Evolutionary conservation across 2,329 filamentous ascomycete genomes (phyloP).

Genomic region (Meredithiella fracta): DNA sequence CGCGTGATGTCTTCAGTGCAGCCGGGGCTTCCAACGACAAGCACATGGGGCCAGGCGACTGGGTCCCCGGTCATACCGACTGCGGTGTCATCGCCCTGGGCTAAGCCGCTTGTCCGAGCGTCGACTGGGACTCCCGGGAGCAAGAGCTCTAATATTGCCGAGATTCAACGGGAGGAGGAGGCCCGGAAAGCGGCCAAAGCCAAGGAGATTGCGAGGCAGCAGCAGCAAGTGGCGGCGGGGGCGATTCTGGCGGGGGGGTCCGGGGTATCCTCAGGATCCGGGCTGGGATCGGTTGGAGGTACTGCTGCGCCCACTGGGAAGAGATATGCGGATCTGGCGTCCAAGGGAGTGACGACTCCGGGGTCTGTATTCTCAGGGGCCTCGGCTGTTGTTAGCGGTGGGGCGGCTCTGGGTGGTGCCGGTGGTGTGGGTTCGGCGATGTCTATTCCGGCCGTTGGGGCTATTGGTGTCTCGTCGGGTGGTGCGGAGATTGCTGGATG

Average conservation of each 20-base stretch:
- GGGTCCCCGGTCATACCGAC: conserved; percentile 40
- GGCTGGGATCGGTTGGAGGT: background rate
- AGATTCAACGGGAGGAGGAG: conserved; percentile 95
- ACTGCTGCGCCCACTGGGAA: conserved; percentile 46
- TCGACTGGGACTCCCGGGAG: conserved; percentile 22
- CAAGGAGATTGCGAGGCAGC: conserved; percentile 32
- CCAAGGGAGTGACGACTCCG: conserved; percentile 42
- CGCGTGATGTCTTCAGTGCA: conserved; percentile 33
- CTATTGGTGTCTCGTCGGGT: conserved; percentile 54
- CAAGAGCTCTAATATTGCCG: conserved; percentile 77
- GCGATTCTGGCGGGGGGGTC: too few species aligned
- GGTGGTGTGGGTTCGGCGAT: background rate
- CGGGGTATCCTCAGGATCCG: too few species aligned
- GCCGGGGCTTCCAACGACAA: conserved; percentile 68
- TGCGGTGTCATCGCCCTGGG: conserved; percentile 40
- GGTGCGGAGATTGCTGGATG: conserved; percentile 78
- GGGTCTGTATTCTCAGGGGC: conserved; percentile 22
- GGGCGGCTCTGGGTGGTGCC: background rate
- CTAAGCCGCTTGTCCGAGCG: conserved; percentile 35
- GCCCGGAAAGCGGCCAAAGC: conserved; percentile 60
- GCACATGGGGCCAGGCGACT: conserved; percentile 74
- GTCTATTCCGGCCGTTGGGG: conserved; percentile 24
- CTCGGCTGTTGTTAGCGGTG: conserved; percentile 21
- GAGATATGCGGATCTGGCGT: conserved; percentile 85
- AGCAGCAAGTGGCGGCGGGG: background rate